Conservation (phyloP, 2,329 filamentous ascomycete species). For the Fusarium domesticum region DNA sequence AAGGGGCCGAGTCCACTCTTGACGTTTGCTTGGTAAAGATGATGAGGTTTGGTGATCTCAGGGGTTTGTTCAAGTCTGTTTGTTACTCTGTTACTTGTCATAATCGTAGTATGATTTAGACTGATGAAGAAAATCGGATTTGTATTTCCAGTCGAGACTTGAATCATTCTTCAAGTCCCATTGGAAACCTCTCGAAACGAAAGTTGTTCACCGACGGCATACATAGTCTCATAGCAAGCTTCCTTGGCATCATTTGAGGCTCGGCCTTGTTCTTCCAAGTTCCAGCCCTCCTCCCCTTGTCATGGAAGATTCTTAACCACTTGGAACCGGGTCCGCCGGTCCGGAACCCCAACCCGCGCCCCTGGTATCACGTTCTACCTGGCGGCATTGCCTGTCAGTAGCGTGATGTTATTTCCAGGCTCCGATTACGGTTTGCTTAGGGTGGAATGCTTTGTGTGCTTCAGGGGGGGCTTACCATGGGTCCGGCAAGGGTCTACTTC, state of each 20-base stretch:
- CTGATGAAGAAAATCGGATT: no score
- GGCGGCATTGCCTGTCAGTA: slow-evolving; percentile 7
- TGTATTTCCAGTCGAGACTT: no score
- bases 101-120: no score
- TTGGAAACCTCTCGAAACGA: slow-evolving; percentile 9
- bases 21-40: neutral
- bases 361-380: slow-evolving; percentile 18
- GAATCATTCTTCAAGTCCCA: slow-evolving; percentile 3
- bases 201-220: slow-evolving; percentile 5
- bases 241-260: slow-evolving; percentile 21
- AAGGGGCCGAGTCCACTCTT: slow-evolving; percentile 8
- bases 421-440: neutral
- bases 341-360: slow-evolving; percentile 16
- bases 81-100: no score
- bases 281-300: slow-evolving; percentile 1
- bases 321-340: slow-evolving; percentile 17
- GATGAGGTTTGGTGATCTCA: no score
- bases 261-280: slow-evolving; percentile 22
- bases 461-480: no score
- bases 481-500: no score
- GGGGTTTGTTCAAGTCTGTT: no score
- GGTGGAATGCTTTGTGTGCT: no score
- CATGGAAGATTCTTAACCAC: slow-evolving; percentile 5
- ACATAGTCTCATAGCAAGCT: slow-evolving; percentile 14
- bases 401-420: neutral